phyloP scores from a whole-genome alignment of 2,329 filamentous ascomycete species.

The Zymoseptoria crescenta region DNA sequence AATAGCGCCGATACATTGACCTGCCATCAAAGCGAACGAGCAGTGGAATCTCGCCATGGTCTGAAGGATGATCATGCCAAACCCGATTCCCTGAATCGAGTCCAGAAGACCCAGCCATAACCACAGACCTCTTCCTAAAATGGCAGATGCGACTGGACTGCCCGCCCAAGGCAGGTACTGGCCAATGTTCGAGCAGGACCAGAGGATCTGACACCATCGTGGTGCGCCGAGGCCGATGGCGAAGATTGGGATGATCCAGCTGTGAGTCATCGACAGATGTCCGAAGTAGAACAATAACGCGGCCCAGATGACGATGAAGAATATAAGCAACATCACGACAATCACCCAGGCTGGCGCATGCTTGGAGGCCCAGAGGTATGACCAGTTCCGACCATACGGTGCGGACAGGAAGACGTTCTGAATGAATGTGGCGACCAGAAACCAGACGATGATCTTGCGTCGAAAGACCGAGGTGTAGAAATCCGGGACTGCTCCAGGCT shows the following conservation, averaged over 20 bases:
- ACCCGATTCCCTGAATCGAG: conserved; percentile 56
- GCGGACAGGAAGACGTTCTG: conserved; percentile 62
- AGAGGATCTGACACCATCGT: conserved; percentile 61
- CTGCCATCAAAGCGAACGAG: conserved; percentile 51
- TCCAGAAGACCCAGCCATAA: conserved; percentile 61
- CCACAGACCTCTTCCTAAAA: conserved; percentile 54
- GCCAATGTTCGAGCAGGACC: conserved; percentile 54
- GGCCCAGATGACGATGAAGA: conserved; percentile 51
- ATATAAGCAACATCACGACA: conserved; percentile 48
- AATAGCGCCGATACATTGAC: conserved; percentile 54
- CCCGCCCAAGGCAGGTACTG: conserved; percentile 57
- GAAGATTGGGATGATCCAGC: conserved; percentile 60
- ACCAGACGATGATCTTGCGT: conserved; percentile 60
- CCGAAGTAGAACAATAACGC: conserved; percentile 46
- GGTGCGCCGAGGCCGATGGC: conserved; percentile 59
- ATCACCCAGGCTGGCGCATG: conserved; percentile 51
- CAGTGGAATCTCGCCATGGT: conserved; percentile 54
- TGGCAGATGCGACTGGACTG: conserved; percentile 44
- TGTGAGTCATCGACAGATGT: conserved; percentile 51
- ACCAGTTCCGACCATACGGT: conserved; percentile 61
- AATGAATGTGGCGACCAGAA: conserved; percentile 54
- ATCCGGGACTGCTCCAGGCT: conserved; percentile 55
- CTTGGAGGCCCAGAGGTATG: conserved; percentile 52
- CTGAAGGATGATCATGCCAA: conserved; percentile 61
- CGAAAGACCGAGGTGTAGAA: conserved; percentile 57